Evolutionary conservation across 371 early-diverging fungal genomes (phyloP), one percentile per base, ranked within the genome.

Genomic region (Apophysomyces sp.): DNA sequence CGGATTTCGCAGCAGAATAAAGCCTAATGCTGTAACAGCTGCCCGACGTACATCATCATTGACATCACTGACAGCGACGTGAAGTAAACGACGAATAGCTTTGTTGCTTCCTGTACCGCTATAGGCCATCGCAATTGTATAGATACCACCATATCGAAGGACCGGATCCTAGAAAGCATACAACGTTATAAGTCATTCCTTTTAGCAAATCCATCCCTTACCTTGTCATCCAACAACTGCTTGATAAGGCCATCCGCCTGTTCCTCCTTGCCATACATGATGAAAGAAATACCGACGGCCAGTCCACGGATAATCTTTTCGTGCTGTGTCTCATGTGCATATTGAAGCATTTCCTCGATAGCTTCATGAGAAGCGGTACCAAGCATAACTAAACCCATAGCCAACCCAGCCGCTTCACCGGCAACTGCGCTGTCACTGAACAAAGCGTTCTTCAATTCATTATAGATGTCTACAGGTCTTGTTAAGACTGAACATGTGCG

Each of bases 21-120:
- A 96, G 29, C 99, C 99, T 29, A 99, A 88, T 3, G 95, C 91
- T 12, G 97, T 97, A 39, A 99, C 99, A 16, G 99, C 97, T 3
- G 96, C 95, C 53, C 99, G 91, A 58, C 99, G 93, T 4, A 99
- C 99, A 78, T 99, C 99, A 66, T 99, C 99, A 74, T 94, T 97
- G 51, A 96, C 95, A 76, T 99, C 99, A 58, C 92, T 93, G 18
- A 99, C 98, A 57, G 98, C 96, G 26, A 97, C 89, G 66, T 99
- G 98, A 53, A 99, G 90, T 58, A 95, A 86, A 24, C 89, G 87
- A 40, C 92, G 89, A 52, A 98, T 93, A 4, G 98, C 97, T 74
- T 91, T 90, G 83, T 99, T 97, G 79, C 90, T 95, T 40, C 96
- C 95, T 4, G 99, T 99, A 41, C 97, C 99, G 62, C 92, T 92